Percentiles rank a stretch among this genome's conserved stretches.
phyloP scores from a whole-genome alignment of 768 basidiomycete genomes.

The Dendrothele bispora region DNA sequence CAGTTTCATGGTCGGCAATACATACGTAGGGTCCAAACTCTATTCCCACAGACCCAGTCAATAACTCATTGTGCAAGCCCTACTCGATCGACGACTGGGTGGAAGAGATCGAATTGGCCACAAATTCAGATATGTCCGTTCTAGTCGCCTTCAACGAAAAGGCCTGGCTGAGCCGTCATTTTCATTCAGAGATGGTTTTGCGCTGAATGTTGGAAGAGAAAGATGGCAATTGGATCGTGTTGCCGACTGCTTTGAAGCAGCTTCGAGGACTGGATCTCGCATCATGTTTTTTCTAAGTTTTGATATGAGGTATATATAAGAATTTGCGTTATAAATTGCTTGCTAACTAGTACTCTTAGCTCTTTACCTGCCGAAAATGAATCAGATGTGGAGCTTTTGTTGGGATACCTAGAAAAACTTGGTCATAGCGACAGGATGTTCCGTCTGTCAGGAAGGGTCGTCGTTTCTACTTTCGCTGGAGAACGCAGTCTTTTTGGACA shows the following conservation, averaged over 20 bases:
- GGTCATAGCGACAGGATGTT: conserved; percentile 39
- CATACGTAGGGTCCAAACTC: conserved; percentile 20
- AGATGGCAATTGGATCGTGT: conserved; percentile 36
- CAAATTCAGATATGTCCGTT: no score
- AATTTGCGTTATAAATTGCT: conserved; percentile 5
- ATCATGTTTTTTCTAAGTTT: conserved; percentile 41
- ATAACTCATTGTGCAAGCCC: conserved; percentile 17
- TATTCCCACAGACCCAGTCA: not conserved
- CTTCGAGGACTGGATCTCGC: conserved; percentile 13
- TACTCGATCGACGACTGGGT: conserved; percentile 28
- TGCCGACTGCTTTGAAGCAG: conserved; percentile 38
- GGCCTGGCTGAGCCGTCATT: no score
- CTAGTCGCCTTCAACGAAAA: no score
- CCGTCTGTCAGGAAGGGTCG: conserved; percentile 31
- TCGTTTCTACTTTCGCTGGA: conserved; percentile 48
- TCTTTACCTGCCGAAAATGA: conserved; percentile 12
- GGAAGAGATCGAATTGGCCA: conserved; percentile 29
- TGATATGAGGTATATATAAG: conserved; percentile 31
- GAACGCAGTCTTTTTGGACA: conserved; percentile 49
- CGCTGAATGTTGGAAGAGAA: conserved; percentile 45
- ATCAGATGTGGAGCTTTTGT: conserved; percentile 27
- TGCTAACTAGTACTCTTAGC: conserved; percentile 3
- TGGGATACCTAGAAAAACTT: conserved; percentile 35
- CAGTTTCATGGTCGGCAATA: conserved; percentile 38
- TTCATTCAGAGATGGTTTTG: conserved; percentile 38